Evolutionary conservation across 192 early-diverging fungal genomes (phyloP).

Genomic region (Mortierella antarctica): DNA sequence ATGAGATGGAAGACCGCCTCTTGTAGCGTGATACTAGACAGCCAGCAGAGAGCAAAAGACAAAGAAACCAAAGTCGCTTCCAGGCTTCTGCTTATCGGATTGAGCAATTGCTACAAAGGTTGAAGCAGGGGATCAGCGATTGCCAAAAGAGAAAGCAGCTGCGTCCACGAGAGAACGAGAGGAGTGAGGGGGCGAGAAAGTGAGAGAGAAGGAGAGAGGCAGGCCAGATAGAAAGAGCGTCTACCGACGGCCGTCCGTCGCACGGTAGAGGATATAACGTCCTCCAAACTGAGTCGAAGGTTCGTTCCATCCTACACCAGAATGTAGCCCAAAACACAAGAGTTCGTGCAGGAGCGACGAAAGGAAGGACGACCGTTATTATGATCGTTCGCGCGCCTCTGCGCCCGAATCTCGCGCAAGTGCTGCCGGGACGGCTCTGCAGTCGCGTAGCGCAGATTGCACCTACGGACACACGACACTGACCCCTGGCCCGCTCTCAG

Average conservation of each 20-base stretch:
- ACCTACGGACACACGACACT: too few relatives aligned
- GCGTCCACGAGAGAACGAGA: not conserved
- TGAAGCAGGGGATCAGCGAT: too few relatives aligned
- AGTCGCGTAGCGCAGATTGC: too few relatives aligned
- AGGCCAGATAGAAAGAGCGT: not conserved
- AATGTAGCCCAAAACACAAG: slow-evolving; percentile 6
- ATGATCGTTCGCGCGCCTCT: not conserved
- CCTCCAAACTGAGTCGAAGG: too few relatives aligned
- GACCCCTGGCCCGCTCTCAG: too few relatives aligned
- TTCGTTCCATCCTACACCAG: not conserved
- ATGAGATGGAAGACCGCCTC: not conserved
- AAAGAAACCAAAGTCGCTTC: not conserved
- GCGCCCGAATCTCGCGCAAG: too few relatives aligned
- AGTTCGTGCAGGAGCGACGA: slow-evolving; percentile 20
- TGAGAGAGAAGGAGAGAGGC: slow-evolving; percentile 1
- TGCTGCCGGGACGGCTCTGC: too few relatives aligned
- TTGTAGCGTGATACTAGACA: too few relatives aligned
- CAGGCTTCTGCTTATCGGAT: too few relatives aligned
- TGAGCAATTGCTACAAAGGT: too few relatives aligned
- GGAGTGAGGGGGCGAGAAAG: not conserved
- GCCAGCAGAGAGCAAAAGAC: not conserved
- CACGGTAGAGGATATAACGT: too few relatives aligned
- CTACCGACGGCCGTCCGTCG: not conserved
- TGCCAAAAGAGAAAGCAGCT: not conserved
- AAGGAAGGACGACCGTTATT: not conserved